Evolutionary conservation across 441 rosid genomes (phyloP).

Genomic region (Populus trichocarpa): DNA sequence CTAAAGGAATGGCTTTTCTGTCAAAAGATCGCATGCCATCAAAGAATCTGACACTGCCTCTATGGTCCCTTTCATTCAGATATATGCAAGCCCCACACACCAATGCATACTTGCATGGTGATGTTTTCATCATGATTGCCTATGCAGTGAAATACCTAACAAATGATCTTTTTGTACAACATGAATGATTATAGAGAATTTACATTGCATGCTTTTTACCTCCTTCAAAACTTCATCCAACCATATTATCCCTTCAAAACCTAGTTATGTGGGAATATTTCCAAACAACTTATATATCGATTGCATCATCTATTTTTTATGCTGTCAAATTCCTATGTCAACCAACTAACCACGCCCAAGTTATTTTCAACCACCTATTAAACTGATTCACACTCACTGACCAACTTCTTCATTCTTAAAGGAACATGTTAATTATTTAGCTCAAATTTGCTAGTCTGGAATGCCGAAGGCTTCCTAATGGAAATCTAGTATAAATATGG

Average conservation of each 20-base stretch:
- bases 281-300: not conserved
- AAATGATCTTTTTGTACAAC: not conserved
- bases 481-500: not conserved
- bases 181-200: not conserved
- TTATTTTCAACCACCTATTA: not conserved
- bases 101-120: not conserved
- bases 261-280: not conserved
- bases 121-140: not conserved
- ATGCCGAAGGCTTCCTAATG: not conserved
- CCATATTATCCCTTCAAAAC: not conserved
- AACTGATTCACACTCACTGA: not conserved
- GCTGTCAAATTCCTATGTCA: not conserved
- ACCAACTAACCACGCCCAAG: not conserved
- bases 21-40: constrained; percentile 4
- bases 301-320: not conserved
- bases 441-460: not conserved
- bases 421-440: not conserved
- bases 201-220: not conserved
- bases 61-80: not conserved
- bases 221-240: not conserved
- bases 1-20: not conserved
- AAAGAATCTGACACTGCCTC: not conserved
- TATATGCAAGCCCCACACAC: not conserved
- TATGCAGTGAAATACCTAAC: not conserved
- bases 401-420: not conserved